A percentile compares a stretch with the other conserved stretches of the same genome.
Conservation (phyloP, 1,139 yeast species). For the Nakaseomyces sp. region DNA sequence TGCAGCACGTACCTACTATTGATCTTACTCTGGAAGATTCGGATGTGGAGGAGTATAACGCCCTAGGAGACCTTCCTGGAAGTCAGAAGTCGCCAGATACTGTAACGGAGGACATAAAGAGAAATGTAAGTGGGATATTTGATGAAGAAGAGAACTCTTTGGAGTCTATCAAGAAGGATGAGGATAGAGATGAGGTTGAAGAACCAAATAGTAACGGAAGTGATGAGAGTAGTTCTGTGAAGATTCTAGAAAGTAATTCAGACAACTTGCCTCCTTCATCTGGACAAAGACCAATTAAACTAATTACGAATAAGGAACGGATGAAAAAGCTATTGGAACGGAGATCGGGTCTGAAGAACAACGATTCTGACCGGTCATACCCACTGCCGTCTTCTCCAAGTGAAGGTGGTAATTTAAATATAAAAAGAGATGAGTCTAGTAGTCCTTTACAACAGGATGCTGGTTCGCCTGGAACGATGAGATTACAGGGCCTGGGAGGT, state of each 20-base stretch:
- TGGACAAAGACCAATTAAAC: neutral
- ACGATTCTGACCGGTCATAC: neutral
- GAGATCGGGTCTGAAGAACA: neutral
- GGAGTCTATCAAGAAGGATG: neutral
- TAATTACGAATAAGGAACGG: slow-evolving; percentile 1
- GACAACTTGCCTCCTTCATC: neutral
- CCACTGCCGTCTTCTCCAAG: neutral
- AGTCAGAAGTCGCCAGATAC: neutral
- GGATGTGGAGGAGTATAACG: slow-evolving; percentile 9
- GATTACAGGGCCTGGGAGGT: slow-evolving; percentile 1
- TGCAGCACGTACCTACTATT: slow-evolving; percentile 14
- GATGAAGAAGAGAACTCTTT: neutral
- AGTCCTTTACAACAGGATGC: neutral
- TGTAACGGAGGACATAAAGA: neutral
- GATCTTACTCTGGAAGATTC: slow-evolving; percentile 20
- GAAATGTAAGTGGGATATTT: neutral
- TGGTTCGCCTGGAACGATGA: neutral
- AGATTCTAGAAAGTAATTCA: neutral
- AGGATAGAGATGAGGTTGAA: neutral
- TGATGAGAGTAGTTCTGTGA: too few relatives aligned
- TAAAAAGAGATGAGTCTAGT: neutral
- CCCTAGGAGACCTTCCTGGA: slow-evolving; percentile 1
- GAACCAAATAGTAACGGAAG: neutral
- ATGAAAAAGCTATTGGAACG: neutral
- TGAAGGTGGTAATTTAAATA: neutral